Evolutionary conservation across 2,329 filamentous ascomycete genomes (phyloP), one percentile per base, ranked within the genome.

Genomic region (Ceratocystis colombiana): DNA sequence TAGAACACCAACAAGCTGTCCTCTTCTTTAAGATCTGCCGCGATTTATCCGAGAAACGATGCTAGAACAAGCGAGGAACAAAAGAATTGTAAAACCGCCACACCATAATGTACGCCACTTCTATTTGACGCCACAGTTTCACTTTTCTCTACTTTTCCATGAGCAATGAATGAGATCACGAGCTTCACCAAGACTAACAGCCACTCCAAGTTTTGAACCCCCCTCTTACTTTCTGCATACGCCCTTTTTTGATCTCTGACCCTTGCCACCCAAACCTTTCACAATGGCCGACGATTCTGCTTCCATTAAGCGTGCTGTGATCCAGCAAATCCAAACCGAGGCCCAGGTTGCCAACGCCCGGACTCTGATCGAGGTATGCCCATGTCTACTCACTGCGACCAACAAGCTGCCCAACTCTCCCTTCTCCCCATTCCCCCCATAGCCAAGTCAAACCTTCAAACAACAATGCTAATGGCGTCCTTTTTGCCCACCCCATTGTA

Each of bases 281-380:
- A 66, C 50, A 12, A 68, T 68, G 67, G 61, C 64, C 55, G 62
- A 64, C 44, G 81, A 84, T 69, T 85, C 83, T 73, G 79, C 78
- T 70, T 73, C 76, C 65, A 77, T 82, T 74, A 87, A 84, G 78
- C 77, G 81, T 76, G 80, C 78, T 74, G 81, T 89, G 67, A 83
- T 88, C 73, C 80, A 83, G 76, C 84, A 88, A 75, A 78, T 88
- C 70, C 81, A 82, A 73, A 75, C 81, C 69, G 84, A 88, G 75
- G 53, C 83, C 69, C 85, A 84, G 75, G 78, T 88, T 71, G 80
- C 78, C 72, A 91, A 91, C 72, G 87, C 87, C 59, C 82, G 84
- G 69, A 79, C 81, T 70, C 79, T 92, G 71, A 88, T 92, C 72
- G 82, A 87, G 76, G 88, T 88, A 78, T 65, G 78, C 72, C 53